A percentile compares a stretch with the other conserved stretches of the same genome.
Evolutionary conservation across 1,139 yeast species (phyloP).

Genomic region (Komagataea norvegica): DNA sequence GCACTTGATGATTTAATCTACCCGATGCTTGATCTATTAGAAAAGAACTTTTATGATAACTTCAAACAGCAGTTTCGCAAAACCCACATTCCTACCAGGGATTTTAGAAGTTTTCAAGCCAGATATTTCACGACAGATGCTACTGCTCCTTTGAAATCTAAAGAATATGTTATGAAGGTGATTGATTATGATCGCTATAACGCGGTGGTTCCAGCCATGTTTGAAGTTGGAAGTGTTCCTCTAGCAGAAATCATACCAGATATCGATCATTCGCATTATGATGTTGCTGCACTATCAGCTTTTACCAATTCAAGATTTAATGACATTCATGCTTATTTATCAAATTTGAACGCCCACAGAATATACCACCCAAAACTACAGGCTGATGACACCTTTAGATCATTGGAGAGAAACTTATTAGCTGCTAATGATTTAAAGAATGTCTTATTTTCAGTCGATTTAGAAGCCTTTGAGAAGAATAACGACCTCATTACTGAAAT

Average conservation of each 20-base stretch:
- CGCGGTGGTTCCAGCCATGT: background rate
- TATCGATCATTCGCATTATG: slow-evolving; percentile 7
- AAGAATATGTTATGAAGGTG: background rate
- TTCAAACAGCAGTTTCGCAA: too few species aligned
- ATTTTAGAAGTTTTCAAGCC: background rate
- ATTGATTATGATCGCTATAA: background rate
- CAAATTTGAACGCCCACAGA: slow-evolving; percentile 3
- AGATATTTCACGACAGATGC: background rate
- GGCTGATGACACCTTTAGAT: slow-evolving; percentile 5
- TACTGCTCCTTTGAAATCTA: background rate
- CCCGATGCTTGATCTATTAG: too few species aligned
- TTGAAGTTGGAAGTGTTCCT: background rate
- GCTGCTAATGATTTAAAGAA: slow-evolving; percentile 28
- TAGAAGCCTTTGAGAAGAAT: slow-evolving; percentile 60
- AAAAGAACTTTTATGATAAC: too few species aligned
- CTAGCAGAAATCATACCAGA: slow-evolving; percentile 6
- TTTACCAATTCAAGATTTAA: slow-evolving; percentile 13
- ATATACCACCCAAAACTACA: slow-evolving; percentile 16
- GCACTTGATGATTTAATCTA: too few species aligned
- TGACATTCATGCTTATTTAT: slow-evolving; percentile 9
- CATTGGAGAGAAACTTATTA: slow-evolving; percentile 19
- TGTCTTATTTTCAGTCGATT: slow-evolving; percentile 51
- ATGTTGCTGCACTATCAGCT: slow-evolving; percentile 4
- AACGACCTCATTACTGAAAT: slow-evolving; percentile 53
- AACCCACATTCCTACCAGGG: too few species aligned